phyloP scores from a whole-genome alignment of 352 stramenopile genomes.

The Elongisporangium anandrum region DNA sequence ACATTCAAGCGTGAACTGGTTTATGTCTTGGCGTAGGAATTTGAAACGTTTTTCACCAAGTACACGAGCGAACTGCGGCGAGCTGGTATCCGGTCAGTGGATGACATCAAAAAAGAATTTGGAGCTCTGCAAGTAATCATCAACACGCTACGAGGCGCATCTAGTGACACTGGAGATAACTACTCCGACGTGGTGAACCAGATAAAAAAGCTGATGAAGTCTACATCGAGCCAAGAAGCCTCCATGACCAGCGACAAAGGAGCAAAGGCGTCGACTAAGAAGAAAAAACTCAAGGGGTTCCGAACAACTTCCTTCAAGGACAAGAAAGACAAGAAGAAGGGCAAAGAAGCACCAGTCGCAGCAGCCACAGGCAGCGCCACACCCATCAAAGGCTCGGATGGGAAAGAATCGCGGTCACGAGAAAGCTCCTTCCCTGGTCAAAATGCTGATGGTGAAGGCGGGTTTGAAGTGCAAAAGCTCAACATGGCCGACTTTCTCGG shows the following conservation, averaged over 20 bases:
- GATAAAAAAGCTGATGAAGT: slow-evolving; percentile 59
- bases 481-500: slow-evolving; percentile 76
- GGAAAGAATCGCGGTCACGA: slow-evolving; percentile 28
- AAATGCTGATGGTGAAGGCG: slow-evolving; percentile 29
- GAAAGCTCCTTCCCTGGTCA: slow-evolving; percentile 35
- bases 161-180: slow-evolving; percentile 22
- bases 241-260: slow-evolving; percentile 23
- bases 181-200: slow-evolving; percentile 34
- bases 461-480: slow-evolving; percentile 69
- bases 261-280: slow-evolving; percentile 10
- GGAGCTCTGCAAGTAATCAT: slow-evolving; percentile 40
- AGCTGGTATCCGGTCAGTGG: slow-evolving; percentile 56
- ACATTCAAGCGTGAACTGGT: neutral
- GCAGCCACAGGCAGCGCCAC: neutral
- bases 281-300: slow-evolving; percentile 44
- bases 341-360: neutral
- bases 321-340: slow-evolving; percentile 20
- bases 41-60: slow-evolving; percentile 69
- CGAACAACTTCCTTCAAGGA: slow-evolving; percentile 6
- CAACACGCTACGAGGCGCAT: slow-evolving; percentile 28
- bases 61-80: slow-evolving; percentile 62
- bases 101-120: slow-evolving; percentile 72
- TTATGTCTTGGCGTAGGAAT: slow-evolving; percentile 21
- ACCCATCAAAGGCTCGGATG: neutral
- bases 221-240: slow-evolving; percentile 56